Evolutionary conservation across 2,329 filamentous ascomycete genomes (phyloP), one percentile per base, ranked within the genome.

Genomic region (Parastagonospora avenae): DNA sequence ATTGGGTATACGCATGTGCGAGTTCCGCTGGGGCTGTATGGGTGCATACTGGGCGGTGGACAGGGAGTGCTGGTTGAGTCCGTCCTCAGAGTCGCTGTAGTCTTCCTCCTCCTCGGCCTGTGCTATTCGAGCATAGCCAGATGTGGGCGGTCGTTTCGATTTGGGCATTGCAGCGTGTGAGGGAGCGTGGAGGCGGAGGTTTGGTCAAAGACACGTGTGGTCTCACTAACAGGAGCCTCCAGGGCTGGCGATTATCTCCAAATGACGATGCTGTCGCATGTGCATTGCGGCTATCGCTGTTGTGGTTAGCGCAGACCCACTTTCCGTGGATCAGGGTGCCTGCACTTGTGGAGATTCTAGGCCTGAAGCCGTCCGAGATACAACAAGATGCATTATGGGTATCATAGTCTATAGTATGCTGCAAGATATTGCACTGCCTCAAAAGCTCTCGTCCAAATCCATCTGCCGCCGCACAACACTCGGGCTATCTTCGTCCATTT

Each of bases 101-200:
- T 75, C 70, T 40, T 79, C 77, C 43, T 80, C 79, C 58, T 80
- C 77, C 55, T 80, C 79, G 38, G 77, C 78, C 62, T 81, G 79
- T n/a, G 78, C 78, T 59, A 81, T 79, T 40, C 78, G 75, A 38
- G 78, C 79, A 58, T 81, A 81, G 42, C 79, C 79, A 10, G 79
- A 80, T 12, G 74, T 79, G 6, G 76, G 71, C 11, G 78, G 77
- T 50, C 77, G 51, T 46, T 67, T 63, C 11, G 52, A 46, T 47
- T 63, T 68, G 3, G 71, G 58, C 72, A 75, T 75, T 28, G 49
- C 54, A 29, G 11, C 2, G 12, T 11, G 14, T 6, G 14, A 40
- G 31, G 10, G 12, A 19, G 33, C 52, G 44, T 40, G 40, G 40
- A 50, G 27, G 46, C 41, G 36, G 45, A 28, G 33, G 36, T 30